Evolutionary conservation across 2,329 filamentous ascomycete genomes (phyloP).

Genomic region (Beauveria sp.): DNA sequence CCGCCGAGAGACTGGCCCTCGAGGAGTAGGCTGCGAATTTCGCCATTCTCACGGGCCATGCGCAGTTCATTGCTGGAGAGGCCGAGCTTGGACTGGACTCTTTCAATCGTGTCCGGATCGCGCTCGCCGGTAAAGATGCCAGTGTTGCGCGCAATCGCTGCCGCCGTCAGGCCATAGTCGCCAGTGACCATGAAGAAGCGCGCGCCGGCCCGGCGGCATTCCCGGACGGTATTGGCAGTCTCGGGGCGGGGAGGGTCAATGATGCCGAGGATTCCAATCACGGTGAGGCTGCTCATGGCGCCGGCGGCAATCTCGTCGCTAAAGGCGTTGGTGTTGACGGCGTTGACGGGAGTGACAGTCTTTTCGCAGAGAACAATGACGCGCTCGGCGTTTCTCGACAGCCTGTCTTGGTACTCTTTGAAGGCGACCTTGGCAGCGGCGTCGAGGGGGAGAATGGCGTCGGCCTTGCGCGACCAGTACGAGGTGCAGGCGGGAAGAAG

Average conservation of each 20-base stretch:
- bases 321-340: slow-evolving; percentile 37
- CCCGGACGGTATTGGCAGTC: slow-evolving; percentile 30
- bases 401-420: slow-evolving; percentile 29
- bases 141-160: slow-evolving; percentile 57
- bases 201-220: slow-evolving; percentile 36
- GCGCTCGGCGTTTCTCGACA: slow-evolving; percentile 35
- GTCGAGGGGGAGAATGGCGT: slow-evolving; percentile 27
- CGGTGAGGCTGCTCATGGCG: slow-evolving; percentile 34
- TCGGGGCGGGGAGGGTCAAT: slow-evolving; percentile 39
- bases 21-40: slow-evolving; percentile 22
- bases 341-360: slow-evolving; percentile 19
- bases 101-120: slow-evolving; percentile 30
- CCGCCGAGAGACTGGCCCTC: slow-evolving; percentile 53
- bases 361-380: slow-evolving; percentile 37
- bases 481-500: slow-evolving; percentile 29
- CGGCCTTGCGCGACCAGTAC: slow-evolving; percentile 26
- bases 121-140: slow-evolving; percentile 50
- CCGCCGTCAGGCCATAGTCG: slow-evolving; percentile 48
- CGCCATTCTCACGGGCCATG: slow-evolving; percentile 16
- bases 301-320: slow-evolving; percentile 38
- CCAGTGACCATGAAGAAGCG: slow-evolving; percentile 43
- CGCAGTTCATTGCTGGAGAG: slow-evolving; percentile 14
- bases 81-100: slow-evolving; percentile 15
- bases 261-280: slow-evolving; percentile 46
- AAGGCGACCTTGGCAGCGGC: slow-evolving; percentile 25